Conservation (phyloP, 139 green algal genomes). For the Tetradesmus obliquus region DNA sequence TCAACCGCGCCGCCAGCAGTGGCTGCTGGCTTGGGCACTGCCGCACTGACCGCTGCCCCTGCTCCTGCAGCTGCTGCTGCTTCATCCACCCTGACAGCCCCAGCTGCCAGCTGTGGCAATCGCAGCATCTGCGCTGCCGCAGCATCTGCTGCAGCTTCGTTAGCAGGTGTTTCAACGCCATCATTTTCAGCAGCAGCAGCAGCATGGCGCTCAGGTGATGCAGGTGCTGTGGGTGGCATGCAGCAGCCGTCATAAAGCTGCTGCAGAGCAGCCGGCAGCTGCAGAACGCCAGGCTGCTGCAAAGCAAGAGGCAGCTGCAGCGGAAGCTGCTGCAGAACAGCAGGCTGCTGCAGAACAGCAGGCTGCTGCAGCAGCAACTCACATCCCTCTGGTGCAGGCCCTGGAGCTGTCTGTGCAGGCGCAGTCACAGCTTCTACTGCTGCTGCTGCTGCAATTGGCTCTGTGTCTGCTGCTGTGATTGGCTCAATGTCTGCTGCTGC, state of each 20-base stretch:
- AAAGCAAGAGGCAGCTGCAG: not conserved
- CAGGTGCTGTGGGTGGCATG: not conserved
- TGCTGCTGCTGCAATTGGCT: not conserved
- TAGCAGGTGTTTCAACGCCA: not conserved
- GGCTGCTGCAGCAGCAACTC: not conserved
- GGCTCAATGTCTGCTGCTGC: no score
- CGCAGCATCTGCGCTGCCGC: no score
- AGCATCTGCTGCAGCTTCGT: not conserved
- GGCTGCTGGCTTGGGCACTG: not conserved
- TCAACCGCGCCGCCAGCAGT: not conserved
- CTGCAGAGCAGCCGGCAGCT: no score
- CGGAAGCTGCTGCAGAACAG: not conserved
- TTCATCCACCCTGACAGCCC: no score
- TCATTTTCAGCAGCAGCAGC: not conserved
- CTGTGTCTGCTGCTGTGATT: no score
- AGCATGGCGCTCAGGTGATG: not conserved
- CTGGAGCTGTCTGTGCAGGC: not conserved
- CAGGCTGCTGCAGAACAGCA: not conserved
- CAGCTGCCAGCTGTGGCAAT: not conserved
- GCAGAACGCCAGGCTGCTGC: not conserved
- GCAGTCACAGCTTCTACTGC: not conserved
- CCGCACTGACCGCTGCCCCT: not conserved
- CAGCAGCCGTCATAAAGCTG: not conserved
- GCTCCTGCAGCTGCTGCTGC: not conserved
- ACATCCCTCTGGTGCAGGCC: not conserved